These are phyloP conservation scores for Butyriboletus loyo DNA, from an alignment of 768 basidiomycete species.

Conservation along the genomic window DNA sequence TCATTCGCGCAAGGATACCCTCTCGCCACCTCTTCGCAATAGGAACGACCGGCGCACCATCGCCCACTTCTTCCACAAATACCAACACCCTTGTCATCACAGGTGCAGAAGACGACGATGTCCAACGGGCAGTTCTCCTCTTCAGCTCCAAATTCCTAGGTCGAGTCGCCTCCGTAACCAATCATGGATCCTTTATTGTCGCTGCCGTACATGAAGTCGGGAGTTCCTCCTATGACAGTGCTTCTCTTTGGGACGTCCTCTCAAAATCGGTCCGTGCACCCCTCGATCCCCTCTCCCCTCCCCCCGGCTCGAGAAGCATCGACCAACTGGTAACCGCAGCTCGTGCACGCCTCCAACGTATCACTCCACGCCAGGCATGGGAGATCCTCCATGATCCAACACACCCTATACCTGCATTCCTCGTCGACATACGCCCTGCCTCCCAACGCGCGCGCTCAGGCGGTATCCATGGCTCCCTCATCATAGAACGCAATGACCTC, in stretches of 20 bases:
- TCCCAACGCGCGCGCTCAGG: slow-evolving; percentile 58
- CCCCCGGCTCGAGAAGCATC: slow-evolving; percentile 62
- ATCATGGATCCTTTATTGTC: slow-evolving; percentile 35
- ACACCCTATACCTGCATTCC: slow-evolving; percentile 58
- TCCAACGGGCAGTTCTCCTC: slow-evolving; percentile 67
- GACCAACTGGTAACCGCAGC: slow-evolving; percentile 54
- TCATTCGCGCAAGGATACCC: slow-evolving; percentile 41
- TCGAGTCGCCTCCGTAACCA: slow-evolving; percentile 42
- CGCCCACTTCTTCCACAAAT: slow-evolving; percentile 20
- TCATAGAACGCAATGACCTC: slow-evolving; percentile 72
- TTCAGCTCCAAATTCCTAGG: slow-evolving; percentile 68
- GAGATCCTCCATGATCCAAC: slow-evolving; percentile 53
- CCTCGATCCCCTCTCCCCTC: slow-evolving; percentile 59
- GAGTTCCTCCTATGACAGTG: slow-evolving; percentile 55
- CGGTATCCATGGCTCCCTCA: slow-evolving; percentile 61
- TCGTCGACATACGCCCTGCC: slow-evolving; percentile 75
- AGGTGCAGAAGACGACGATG: slow-evolving; percentile 51
- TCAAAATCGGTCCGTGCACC: slow-evolving; percentile 57
- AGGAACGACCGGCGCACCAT: slow-evolving; percentile 44
- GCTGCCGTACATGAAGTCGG: slow-evolving; percentile 56
- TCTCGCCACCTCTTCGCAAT: slow-evolving; percentile 53
- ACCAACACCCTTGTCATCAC: slow-evolving; percentile 54
- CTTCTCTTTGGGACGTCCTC: slow-evolving; percentile 69
- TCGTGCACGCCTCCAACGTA: slow-evolving; percentile 61
- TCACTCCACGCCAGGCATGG: slow-evolving; percentile 59